Evolutionary conservation across 1,284 basidiomycete species (phyloP).

Genomic region (Clitocybe nebularis): DNA sequence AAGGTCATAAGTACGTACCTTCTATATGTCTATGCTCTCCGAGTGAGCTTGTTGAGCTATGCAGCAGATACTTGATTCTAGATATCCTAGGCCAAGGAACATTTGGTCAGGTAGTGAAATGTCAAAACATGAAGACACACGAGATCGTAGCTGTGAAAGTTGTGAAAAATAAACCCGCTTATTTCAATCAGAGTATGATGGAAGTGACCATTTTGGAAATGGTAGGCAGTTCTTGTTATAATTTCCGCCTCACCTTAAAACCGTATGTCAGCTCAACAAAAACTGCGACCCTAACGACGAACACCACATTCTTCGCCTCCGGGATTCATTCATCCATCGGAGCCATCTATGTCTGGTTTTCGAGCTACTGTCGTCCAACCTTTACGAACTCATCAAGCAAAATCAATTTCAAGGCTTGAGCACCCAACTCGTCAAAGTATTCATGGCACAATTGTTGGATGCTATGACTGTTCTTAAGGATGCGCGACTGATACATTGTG

Average conservation of each 20-base stretch:
- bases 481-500: slow-evolving; percentile 94
- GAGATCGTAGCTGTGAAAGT: slow-evolving; percentile 99
- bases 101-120: slow-evolving; percentile 99
- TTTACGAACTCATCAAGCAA: slow-evolving; percentile 99
- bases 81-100: slow-evolving; percentile 98
- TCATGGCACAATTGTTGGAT: slow-evolving; percentile 94
- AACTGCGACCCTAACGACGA: slow-evolving; percentile 91
- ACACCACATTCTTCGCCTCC: slow-evolving; percentile 94
- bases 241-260: slow-evolving; percentile 8
- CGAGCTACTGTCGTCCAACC: slow-evolving; percentile 94
- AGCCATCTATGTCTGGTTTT: slow-evolving; percentile 97
- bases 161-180: slow-evolving; percentile 99
- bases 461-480: slow-evolving; percentile 92
- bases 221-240: slow-evolving; percentile 50
- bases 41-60: slow-evolving; percentile 11
- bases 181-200: slow-evolving; percentile 99
- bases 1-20: slow-evolving; percentile 79
- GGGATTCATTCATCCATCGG: slow-evolving; percentile 96
- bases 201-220: slow-evolving; percentile 97
- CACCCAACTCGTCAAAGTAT: slow-evolving; percentile 96
- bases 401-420: slow-evolving; percentile 98
- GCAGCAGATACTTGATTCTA: slow-evolving; percentile 88
- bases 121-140: slow-evolving; percentile 98
- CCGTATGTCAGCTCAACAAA: slow-evolving; percentile 74
- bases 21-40: slow-evolving; percentile 8